Conservation (phyloP, 2,329 filamentous ascomycete genomes). For the Macroventuria anomochaeta region DNA sequence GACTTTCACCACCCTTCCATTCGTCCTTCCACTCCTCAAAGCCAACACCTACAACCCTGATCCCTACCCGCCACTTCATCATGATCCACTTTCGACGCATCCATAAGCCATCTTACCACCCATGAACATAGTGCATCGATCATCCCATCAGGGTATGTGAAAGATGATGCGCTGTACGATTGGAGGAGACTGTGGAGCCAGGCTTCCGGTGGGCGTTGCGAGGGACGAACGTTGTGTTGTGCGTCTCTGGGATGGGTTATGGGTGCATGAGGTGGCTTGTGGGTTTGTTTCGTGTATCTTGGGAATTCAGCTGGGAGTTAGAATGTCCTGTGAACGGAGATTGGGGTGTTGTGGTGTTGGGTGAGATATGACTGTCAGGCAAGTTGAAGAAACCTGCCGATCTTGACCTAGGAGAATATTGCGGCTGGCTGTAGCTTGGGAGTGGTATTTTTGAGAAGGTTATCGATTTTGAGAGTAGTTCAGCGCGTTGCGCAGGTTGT, state of each 20-base stretch:
- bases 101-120: neutral
- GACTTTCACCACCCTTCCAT: neutral
- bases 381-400: too few relatives aligned
- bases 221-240: neutral
- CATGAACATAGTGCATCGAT: too few relatives aligned
- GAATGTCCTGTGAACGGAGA: too few relatives aligned
- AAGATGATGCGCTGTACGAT: neutral
- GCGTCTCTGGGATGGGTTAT: neutral
- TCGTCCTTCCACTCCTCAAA: neutral
- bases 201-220: conserved; percentile 8
- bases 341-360: too few relatives aligned
- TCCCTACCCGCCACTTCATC: conserved; percentile 4
- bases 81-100: neutral
- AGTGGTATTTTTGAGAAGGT: too few relatives aligned
- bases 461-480: too few relatives aligned
- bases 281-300: neutral
- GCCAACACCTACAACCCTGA: neutral
- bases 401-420: too few relatives aligned
- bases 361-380: too few relatives aligned
- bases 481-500: too few relatives aligned
- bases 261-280: neutral
- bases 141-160: neutral
- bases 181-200: neutral
- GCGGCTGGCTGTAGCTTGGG: too few relatives aligned
- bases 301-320: too few relatives aligned